phyloP scores from a whole-genome alignment of 169 alveolate species.

The Plasmodium malariae region DNA sequence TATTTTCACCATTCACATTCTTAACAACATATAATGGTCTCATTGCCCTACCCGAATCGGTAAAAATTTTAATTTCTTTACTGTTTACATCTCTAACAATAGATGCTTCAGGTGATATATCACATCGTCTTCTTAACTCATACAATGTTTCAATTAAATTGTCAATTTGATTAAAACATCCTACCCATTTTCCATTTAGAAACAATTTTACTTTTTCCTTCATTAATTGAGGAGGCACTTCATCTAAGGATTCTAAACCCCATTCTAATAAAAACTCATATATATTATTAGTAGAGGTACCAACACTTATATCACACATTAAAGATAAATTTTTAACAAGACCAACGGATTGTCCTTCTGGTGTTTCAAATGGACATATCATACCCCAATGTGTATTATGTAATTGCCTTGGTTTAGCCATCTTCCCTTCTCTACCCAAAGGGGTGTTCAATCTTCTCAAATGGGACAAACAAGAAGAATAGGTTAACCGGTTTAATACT shows the following conservation, averaged over 20 bases:
- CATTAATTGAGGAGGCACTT: slow-evolving; percentile 91
- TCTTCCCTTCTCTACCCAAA: slow-evolving; percentile 97
- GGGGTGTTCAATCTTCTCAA: slow-evolving; percentile 99
- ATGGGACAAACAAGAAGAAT: slow-evolving; percentile 98
- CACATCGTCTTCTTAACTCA: slow-evolving; percentile 93
- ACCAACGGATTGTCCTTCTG: slow-evolving; percentile 99
- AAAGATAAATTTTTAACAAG: slow-evolving; percentile 99
- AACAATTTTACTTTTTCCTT: slow-evolving; percentile 95
- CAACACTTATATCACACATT: slow-evolving; percentile 98
- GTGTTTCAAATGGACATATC: slow-evolving; percentile 99
- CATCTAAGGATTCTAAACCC: slow-evolving; percentile 93
- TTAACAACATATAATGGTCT: slow-evolving; percentile 98
- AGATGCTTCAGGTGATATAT: slow-evolving; percentile 95
- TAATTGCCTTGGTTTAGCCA: slow-evolving; percentile 99
- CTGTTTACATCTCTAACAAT: slow-evolving; percentile 95
- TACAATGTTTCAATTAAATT: slow-evolving; percentile 90
- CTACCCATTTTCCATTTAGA: slow-evolving; percentile 98
- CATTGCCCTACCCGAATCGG: slow-evolving; percentile 99
- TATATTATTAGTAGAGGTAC: slow-evolving; percentile 91
- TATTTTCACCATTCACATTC: slow-evolving; percentile 85
- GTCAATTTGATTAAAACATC: slow-evolving; percentile 95
- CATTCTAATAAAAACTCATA: slow-evolving; percentile 91
- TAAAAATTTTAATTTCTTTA: slow-evolving; percentile 95
- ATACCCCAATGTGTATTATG: slow-evolving; percentile 99
- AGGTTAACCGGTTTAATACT: slow-evolving; percentile 98